phyloP scores from a whole-genome alignment of 768 basidiomycete genomes.

The Lentinula detonsa region DNA sequence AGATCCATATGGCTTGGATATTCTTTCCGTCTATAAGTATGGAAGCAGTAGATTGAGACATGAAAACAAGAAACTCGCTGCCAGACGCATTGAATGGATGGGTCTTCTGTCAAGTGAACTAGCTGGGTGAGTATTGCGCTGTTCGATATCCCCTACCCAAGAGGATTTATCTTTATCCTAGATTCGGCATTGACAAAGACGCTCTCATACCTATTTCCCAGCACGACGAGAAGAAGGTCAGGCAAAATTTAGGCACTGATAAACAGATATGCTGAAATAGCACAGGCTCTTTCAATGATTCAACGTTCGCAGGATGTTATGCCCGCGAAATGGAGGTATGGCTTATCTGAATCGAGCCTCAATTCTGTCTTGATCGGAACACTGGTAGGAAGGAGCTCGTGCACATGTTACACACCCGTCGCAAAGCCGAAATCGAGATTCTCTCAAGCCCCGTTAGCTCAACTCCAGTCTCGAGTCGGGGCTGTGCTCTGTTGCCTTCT shows the following conservation, averaged over 20 bases:
- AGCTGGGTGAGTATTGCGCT: constrained; percentile 35
- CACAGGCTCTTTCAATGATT: constrained; percentile 64
- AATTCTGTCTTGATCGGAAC: constrained; percentile 6
- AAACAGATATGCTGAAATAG: neutral
- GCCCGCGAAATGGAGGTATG: constrained; percentile 65
- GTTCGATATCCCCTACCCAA: no score
- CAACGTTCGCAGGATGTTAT: constrained; percentile 30
- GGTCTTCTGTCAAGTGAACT: constrained; percentile 74
- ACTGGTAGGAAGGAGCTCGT: constrained; percentile 65
- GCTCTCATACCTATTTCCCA: constrained; percentile 61
- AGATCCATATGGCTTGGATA: constrained; percentile 91
- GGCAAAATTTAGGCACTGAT: constrained; percentile 4
- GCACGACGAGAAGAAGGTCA: constrained; percentile 73
- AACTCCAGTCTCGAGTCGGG: neutral
- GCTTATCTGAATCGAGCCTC: neutral
- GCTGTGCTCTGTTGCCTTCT: neutral
- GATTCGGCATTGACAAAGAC: constrained; percentile 56
- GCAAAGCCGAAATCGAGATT: constrained; percentile 92
- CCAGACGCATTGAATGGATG: constrained; percentile 70
- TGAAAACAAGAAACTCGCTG: constrained; percentile 63
- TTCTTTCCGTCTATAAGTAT: constrained; percentile 80
- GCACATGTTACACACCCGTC: constrained; percentile 72
- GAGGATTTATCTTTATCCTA: constrained; percentile 18
- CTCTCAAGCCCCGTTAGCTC: constrained; percentile 22
- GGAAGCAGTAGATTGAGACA: constrained; percentile 71